A percentile compares a stretch with the other conserved stretches of the same genome.
These are phyloP conservation scores for Trametes hirsuta DNA, from an alignment of 1,284 basidiomycete genomes.

Conservation along the genomic window DNA sequence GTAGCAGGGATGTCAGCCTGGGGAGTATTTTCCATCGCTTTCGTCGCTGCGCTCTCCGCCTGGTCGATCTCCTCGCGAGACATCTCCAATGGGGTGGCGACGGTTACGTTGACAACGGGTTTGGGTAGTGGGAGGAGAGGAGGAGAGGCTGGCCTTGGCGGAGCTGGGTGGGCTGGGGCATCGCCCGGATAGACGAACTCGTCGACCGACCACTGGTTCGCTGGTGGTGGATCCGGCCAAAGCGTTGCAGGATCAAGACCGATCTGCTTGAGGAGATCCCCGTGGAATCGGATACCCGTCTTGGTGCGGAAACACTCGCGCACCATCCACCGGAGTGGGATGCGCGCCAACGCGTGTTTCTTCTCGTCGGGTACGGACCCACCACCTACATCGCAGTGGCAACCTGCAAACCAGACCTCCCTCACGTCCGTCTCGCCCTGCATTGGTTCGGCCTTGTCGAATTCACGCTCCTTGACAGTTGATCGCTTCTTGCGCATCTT, in stretches of 20 bases:
- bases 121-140: neutral
- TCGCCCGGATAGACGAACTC: constrained; percentile 12
- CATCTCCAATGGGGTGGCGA: too few species aligned
- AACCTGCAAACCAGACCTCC: constrained; percentile 59
- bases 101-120: neutral
- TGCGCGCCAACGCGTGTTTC: constrained; percentile 56
- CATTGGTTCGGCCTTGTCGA: constrained; percentile 15
- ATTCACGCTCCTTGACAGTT: constrained; percentile 25
- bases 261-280: constrained; percentile 46
- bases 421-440: constrained; percentile 47
- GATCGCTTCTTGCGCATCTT: constrained; percentile 20
- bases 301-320: constrained; percentile 53
- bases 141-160: neutral
- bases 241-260: constrained; percentile 51
- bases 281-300: constrained; percentile 43
- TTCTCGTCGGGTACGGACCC: constrained; percentile 58
- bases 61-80: neutral
- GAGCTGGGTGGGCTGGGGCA: too few species aligned
- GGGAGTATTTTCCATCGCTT: neutral
- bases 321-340: constrained; percentile 70
- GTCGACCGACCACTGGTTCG: neutral
- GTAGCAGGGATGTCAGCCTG: neutral
- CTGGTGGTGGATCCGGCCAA: constrained; percentile 24
- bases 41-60: neutral
- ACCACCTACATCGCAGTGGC: constrained; percentile 57